Percentiles rank a stretch among this genome's conserved stretches.
Evolutionary conservation across 257 asterid species (phyloP).

Genomic region (Knoxia roxburghii): DNA sequence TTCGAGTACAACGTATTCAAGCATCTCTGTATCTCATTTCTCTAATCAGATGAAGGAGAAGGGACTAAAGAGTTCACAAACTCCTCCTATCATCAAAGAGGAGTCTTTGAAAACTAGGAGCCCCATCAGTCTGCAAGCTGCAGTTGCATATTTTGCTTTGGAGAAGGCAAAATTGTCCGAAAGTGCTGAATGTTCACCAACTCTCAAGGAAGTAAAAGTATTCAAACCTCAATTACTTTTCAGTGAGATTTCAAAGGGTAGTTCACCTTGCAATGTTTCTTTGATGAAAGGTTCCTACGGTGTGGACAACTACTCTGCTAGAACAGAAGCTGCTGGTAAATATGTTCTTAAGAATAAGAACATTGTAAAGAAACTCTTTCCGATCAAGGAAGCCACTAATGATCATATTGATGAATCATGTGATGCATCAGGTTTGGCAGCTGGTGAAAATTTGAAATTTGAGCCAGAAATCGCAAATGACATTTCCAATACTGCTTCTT

Average conservation of each 20-base stretch:
- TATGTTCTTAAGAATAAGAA: conserved; percentile 19
- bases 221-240: not conserved
- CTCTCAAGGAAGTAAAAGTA: conserved; percentile 6
- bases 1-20: conserved; percentile 16
- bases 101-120: conserved; percentile 25
- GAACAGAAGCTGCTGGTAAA: conserved; percentile 20
- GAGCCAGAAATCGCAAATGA: not conserved
- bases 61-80: conserved; percentile 17
- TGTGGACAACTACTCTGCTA: conserved; percentile 13
- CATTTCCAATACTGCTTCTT: not conserved
- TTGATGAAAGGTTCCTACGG: conserved; percentile 11
- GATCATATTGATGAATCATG: conserved; percentile 20
- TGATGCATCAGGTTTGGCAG: not conserved
- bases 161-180: conserved; percentile 26
- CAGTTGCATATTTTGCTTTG: conserved; percentile 71
- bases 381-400: conserved; percentile 20
- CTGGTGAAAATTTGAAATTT: not conserved
- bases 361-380: conserved; percentile 34
- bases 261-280: conserved; percentile 23
- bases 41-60: conserved; percentile 13
- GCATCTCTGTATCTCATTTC: conserved; percentile 12
- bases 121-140: conserved; percentile 51
- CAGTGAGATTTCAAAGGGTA: not conserved
- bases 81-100: conserved; percentile 23
- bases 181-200: conserved; percentile 1